These are phyloP conservation scores for Nosema muscidifuracis DNA, from an alignment of 371 early-diverging fungal species.

Conservation along the genomic window DNA sequence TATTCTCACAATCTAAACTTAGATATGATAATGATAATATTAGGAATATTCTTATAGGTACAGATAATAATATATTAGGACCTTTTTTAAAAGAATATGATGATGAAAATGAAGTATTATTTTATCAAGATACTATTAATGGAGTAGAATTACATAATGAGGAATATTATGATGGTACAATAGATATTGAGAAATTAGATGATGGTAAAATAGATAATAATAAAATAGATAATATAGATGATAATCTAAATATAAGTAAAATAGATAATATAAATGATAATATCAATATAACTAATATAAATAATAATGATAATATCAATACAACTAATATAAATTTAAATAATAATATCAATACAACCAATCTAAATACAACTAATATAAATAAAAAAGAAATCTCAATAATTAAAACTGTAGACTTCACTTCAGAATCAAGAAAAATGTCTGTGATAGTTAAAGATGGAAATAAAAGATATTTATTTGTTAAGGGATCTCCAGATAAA, in stretches of 20 bases:
- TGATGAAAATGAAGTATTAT: slow-evolving; percentile 25
- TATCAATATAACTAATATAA: too few species aligned
- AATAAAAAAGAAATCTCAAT: slow-evolving; percentile 11
- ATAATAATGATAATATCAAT: too few species aligned
- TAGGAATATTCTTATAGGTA: slow-evolving; percentile 54
- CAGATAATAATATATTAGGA: slow-evolving; percentile 7
- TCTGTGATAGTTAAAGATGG: slow-evolving; percentile 71
- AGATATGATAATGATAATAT: not conserved
- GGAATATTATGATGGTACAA: not conserved
- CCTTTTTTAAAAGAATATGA: slow-evolving; percentile 37
- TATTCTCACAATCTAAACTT: slow-evolving; percentile 68
- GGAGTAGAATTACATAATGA: slow-evolving; percentile 66
- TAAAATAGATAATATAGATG: slow-evolving; percentile 11
- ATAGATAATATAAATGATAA: too few species aligned
- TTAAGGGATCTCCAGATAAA: slow-evolving; percentile 60
- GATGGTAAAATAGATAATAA: not conserved
- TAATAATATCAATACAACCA: too few species aligned
- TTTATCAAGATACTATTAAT: slow-evolving; percentile 64
- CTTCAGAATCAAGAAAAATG: slow-evolving; percentile 79
- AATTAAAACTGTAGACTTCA: slow-evolving; percentile 84
- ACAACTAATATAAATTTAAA: too few species aligned
- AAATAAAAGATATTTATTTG: slow-evolving; percentile 49
- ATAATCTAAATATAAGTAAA: too few species aligned
- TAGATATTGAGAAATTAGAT: slow-evolving; percentile 30
- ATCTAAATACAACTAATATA: too few species aligned